phyloP scores from a whole-genome alignment of 352 stramenopile species.

The Pythium periplocum region DNA sequence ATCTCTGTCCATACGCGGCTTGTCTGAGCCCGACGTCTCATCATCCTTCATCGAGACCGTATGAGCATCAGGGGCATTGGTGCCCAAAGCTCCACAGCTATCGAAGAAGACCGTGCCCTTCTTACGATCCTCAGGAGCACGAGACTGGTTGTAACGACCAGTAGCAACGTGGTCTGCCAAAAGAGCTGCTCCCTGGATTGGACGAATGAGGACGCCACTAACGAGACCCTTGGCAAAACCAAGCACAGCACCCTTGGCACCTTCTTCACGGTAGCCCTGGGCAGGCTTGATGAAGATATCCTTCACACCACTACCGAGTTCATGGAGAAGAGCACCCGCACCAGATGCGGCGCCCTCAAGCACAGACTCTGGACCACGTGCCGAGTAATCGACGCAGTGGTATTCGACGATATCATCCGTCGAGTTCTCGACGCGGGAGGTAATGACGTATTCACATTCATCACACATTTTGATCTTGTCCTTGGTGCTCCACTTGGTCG shows the following conservation, averaged over 20 bases:
- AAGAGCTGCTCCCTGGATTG: constrained; percentile 45
- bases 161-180: constrained; percentile 66
- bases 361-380: constrained; percentile 46
- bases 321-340: constrained; percentile 52
- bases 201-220: constrained; percentile 39
- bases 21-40: constrained; percentile 21
- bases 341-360: constrained; percentile 46
- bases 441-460: constrained; percentile 49
- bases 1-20: constrained; percentile 11
- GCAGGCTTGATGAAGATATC: constrained; percentile 57
- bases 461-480: constrained; percentile 50
- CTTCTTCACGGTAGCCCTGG: constrained; percentile 53
- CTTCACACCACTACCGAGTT: constrained; percentile 56
- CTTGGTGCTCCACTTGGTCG: constrained; percentile 52
- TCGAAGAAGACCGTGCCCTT: constrained; percentile 41
- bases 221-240: constrained; percentile 51
- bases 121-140: constrained; percentile 34
- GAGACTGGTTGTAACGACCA: constrained; percentile 54
- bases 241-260: constrained; percentile 51
- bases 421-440: constrained; percentile 37
- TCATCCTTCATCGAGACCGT: constrained; percentile 45
- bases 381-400: constrained; percentile 52
- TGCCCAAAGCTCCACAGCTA: constrained; percentile 32
- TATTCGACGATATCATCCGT: constrained; percentile 49
- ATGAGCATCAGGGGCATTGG: constrained; percentile 35